phyloP scores from a whole-genome alignment of 441 rosid species.

The Gossypium laxum region DNA sequence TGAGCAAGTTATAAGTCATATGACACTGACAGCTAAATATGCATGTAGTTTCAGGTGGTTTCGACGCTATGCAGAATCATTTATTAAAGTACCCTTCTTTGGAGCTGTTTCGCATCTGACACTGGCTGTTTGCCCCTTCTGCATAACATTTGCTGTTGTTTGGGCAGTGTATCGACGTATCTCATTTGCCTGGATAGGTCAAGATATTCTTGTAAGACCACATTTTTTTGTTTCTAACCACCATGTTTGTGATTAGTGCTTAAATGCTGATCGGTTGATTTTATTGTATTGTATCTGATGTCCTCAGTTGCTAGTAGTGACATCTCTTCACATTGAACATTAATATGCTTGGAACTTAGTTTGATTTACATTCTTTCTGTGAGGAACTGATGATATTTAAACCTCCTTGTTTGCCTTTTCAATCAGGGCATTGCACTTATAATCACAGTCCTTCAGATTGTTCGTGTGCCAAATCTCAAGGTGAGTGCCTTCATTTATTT shows the following conservation, averaged over 20 bases:
- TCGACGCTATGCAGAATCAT: slow-evolving; percentile 58
- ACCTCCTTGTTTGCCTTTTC: neutral
- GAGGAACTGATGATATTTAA: slow-evolving; percentile 13
- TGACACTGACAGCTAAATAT: slow-evolving; percentile 34
- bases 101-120: slow-evolving; percentile 85
- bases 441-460: slow-evolving; percentile 47
- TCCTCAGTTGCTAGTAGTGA: neutral
- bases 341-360: neutral
- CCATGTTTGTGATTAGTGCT: neutral
- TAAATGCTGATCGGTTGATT: neutral
- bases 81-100: slow-evolving; percentile 62
- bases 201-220: slow-evolving; percentile 70
- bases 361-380: slow-evolving; percentile 1
- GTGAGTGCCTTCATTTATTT: slow-evolving; percentile 19
- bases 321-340: slow-evolving; percentile 2
- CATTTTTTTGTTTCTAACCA: slow-evolving; percentile 9
- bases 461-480: slow-evolving; percentile 49
- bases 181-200: slow-evolving; percentile 71
- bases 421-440: slow-evolving; percentile 46
- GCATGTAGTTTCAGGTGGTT: slow-evolving; percentile 65
- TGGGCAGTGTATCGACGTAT: slow-evolving; percentile 56
- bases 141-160: slow-evolving; percentile 76
- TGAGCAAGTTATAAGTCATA: neutral
- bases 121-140: slow-evolving; percentile 80
- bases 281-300: neutral